Evolutionary conservation across 352 stramenopile species (phyloP), one percentile per base, ranked within the genome.

Genomic region (Globisporangium mamillatum): DNA sequence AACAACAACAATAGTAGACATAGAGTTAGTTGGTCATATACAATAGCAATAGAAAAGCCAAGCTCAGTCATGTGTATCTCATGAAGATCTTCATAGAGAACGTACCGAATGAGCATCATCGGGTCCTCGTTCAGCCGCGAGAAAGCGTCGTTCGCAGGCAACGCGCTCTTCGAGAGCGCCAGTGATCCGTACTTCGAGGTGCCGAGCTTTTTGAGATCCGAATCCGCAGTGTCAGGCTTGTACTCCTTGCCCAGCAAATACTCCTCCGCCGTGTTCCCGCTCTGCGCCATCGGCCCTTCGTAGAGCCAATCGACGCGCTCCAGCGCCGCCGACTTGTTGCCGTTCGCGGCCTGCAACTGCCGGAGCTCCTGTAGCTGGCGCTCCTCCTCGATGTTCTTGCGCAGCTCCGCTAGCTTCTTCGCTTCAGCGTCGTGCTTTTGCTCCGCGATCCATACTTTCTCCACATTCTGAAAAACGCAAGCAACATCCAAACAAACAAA

Each of bases 381-480:
- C 80, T 99, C 97, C 70, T 98, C 89, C 70, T 98, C 92, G 59
- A 99, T 97, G 75, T 99, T 98, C 73, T 97, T 97, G 64, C 90
- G 88, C n/a, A 99, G 77, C 88, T 99, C 96, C 18, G 84, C 85
- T 1, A 97, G 82, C 64, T 98, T 98, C 65, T 93, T 90, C 67
- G 96, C 89, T 77, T 99, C 97, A 1, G 87, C 88, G 46, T 85
- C 89, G 70, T 98, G 85, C 73, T 97, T 95, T 70, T 99, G 95
- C 85, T 99, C 97, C 10, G 93, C 95, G 56, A 98, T 87, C 97
- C 95, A 98, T 54, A 99, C 97, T 77, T 98, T 98, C 85, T 99
- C 96, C 62, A 98, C 93, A 92, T 99, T 99, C 79, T 97, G 36
- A 9, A 52, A 44, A 54, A 41, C 38, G 64, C 16, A 44, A 24